Base-by-base conservation (phyloP, 345 rosid species). In the Schrenkiella parvula region DNA sequence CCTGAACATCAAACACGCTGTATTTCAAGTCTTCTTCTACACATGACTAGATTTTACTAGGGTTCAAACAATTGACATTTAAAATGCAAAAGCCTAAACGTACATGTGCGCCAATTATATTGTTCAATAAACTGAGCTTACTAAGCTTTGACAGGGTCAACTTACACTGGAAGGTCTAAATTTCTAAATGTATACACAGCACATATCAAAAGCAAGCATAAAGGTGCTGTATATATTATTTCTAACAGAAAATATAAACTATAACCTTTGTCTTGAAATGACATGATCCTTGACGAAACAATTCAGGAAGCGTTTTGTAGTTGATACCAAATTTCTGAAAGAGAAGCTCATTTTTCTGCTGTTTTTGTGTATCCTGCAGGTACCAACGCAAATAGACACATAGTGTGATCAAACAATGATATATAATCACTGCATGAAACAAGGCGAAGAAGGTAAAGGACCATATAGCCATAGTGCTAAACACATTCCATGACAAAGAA, bases 241-340 rank as follows among this genome's bases (percentile, higher is more conserved):
- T 37, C 10, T 8, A 31, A 42, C 22, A 63, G 25, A 63, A 29
- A 15, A 29, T 62, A 57, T 39, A 38, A 47, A 65, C 18, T 51
- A 55, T 67, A 44, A 93, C 98, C 98, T 93, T 75, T 6, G 58
- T 82, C 86, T 75, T 89, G 79, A 85, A 79, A 68, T 84, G 64
- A 74, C 95, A 87, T 15, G 97, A 88, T 64, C 98, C 98, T 78
- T 86, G 96, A 66, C 97, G 97, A 75, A 88, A 88, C 78, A 91
- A 75, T 57, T 77, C 83, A 74, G 84, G 90, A 65, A 83, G 78
- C 13, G 75, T 80, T 61, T 86, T 91, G 78, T 91, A 93, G 69
- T 89, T 93, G 75, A 93, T 80, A 51, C 87, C 87, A 76, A 93
- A 93, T 32, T 79, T 80, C 76, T 80, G 95, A 81, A 78, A 87